Evolutionary conservation across 345 rosid species (phyloP), one percentile per base, ranked within the genome.

Genomic region (Erodium maritimum): DNA sequence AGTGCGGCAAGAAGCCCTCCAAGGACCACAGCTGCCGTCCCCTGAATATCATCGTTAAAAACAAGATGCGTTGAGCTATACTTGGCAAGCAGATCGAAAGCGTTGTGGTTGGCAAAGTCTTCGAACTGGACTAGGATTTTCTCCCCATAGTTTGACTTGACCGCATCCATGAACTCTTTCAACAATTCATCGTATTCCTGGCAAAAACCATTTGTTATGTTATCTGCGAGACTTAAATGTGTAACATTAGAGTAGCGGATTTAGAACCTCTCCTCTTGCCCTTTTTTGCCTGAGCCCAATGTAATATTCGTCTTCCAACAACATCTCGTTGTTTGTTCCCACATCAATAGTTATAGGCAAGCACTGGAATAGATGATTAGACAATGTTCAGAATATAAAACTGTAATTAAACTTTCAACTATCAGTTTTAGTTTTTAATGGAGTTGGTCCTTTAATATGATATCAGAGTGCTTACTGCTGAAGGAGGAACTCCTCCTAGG

Each of bases 41-140:
- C 98, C 98, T 91, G 98, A 77, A 91, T 91, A 69, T 89, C 99
- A 58, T 91, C 99, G 19, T 91, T 91, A 78, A 91, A 86, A 61
- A 91, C 99, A 70, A 91, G 95, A 75, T 91, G 99, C 20, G 91
- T 91, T 57, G 99, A 65, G 42, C 89, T 82, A 67, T 91, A 89
- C 73, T 88, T 84, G 53, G 82, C 95, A 20, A 91, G 82, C 61
- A 91, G 76, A 59, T 88, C 89, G 52, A 91, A 91, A 57, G 99
- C 99, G 72, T 88, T 88, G 75, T 91, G 99, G 76, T 91, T 91
- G 22, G 99, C 99, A 23, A 91, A 91, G 77, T 91, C 96, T 73
- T 91, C 99, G 67, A 85, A 91, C 95, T 91, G 87, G 75, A 78
- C 52, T 42, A 91, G 87, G 63, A 91, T 84, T 80, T 81, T 91